Evolutionary conservation across 1,284 basidiomycete species (phyloP), one percentile per base, ranked within the genome.

Genomic region (Sanghuangporus weigelae): DNA sequence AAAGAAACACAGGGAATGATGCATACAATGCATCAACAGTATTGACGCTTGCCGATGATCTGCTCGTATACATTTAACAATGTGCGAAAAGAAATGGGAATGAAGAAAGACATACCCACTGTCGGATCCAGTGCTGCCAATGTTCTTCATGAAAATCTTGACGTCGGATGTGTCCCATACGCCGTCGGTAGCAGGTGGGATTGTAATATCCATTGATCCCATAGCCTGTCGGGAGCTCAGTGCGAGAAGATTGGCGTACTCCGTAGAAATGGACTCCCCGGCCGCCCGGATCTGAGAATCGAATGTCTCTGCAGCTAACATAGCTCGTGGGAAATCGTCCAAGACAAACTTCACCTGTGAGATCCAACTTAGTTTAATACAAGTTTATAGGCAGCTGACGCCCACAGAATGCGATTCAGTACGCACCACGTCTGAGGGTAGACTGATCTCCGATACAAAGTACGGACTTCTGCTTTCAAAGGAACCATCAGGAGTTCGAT

Each of bases 1-100:
- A 82, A 36, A 84, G 66, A 39, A 78, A 75, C 3, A 77, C 72
- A 0, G 83, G 82, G 53, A 81, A 76, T 0, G 81, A 73, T 1
- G 80, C 75, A 63, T 78, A 83, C 7, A 85, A 70, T 2, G 74
- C 74, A 63, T 84, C 82, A 2, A 82, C 79, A 1, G 82, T 77
- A 64, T 79, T 83, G 5, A 77, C 73, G 6, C 78, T 74, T n/a
- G 51, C 14, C n/a, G 10, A n/a, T 7, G 42, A 50, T 16, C 21
- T 39, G 12, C n/a, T 44, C 12, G 8, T 7, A 12, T 12, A 12
- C 42, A 44, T 12, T 44, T 14, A 19, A 14, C 42, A 7, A 44
- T 44, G 12, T 7, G 12, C n/a, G 42, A 3, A 44, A 19, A 44
- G 8, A 19, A 14, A n/a, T n/a, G 5, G 19, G 42, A 44, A 44